These are phyloP conservation scores for Penicillium italicum DNA, from an alignment of 2,329 filamentous ascomycete species.

Conservation along the genomic window DNA sequence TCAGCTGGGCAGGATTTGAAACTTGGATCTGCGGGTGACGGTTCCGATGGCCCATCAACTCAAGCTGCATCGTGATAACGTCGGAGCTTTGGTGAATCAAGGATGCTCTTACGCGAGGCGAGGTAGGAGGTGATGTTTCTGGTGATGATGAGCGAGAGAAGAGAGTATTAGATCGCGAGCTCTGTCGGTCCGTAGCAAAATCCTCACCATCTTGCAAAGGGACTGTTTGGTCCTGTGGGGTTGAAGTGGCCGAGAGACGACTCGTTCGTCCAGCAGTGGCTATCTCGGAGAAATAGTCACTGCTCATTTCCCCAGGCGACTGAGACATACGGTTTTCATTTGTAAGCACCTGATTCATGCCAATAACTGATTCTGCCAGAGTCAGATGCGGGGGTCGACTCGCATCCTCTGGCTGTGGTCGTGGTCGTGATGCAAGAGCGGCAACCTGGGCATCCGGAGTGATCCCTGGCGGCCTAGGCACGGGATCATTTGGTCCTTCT, in stretches of 20 bases:
- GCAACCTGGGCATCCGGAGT: constrained; percentile 12
- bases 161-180: constrained; percentile 40
- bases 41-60: constrained; percentile 36
- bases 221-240: constrained; percentile 14
- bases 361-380: constrained; percentile 5
- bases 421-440: constrained; percentile 8
- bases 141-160: constrained; percentile 41
- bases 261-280: constrained; percentile 24
- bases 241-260: constrained; percentile 13
- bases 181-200: constrained; percentile 19
- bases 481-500: constrained; percentile 11
- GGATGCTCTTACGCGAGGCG: constrained; percentile 42
- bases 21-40: constrained; percentile 20
- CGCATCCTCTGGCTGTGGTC: constrained; percentile 10
- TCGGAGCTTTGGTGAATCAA: constrained; percentile 44
- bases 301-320: constrained; percentile 39
- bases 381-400: constrained; percentile 9
- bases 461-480: constrained; percentile 17
- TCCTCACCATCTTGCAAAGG: constrained; percentile 9
- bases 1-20: constrained; percentile 10
- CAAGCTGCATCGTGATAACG: constrained; percentile 45
- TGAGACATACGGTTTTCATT: constrained; percentile 39
- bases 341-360: constrained; percentile 20
- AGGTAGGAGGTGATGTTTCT: constrained; percentile 40
- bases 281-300: constrained; percentile 31